A percentile compares a stretch with the other conserved stretches of the same genome.
phyloP scores from a whole-genome alignment of 2,329 filamentous ascomycete species.

The Sclerotinia borealis region DNA sequence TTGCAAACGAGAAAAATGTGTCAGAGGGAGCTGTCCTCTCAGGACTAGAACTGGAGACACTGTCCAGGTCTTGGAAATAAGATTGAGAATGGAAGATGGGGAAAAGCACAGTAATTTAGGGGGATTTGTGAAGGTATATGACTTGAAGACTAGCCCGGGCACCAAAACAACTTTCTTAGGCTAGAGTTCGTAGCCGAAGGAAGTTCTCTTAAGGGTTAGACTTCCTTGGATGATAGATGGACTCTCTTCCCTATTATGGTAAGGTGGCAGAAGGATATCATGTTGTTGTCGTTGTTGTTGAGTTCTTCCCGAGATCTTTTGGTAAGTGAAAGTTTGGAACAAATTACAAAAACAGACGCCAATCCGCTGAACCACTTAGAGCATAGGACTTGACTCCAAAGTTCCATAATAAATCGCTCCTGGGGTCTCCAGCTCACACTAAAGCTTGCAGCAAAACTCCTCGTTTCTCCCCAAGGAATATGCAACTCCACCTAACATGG shows the following conservation, averaged over 20 bases:
- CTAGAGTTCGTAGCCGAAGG: neutral
- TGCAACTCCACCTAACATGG: neutral
- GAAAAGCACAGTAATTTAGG: neutral
- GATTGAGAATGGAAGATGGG: neutral
- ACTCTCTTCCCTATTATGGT: conserved; percentile 1
- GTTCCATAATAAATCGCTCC: neutral
- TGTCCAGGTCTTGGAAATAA: neutral
- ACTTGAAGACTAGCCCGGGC: neutral
- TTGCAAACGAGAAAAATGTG: neutral
- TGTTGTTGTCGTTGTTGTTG: neutral
- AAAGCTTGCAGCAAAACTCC: neutral
- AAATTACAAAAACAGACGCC: neutral
- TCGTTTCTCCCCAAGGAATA: neutral
- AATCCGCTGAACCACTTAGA: neutral
- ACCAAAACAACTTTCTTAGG: neutral
- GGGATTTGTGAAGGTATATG: conserved; percentile 4
- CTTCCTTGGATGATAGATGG: neutral
- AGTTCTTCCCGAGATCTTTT: neutral
- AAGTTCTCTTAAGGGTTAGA: neutral
- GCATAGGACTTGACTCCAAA: neutral
- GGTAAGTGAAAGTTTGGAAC: neutral
- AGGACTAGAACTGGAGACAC: neutral
- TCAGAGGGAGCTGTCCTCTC: neutral
- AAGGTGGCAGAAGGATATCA: neutral
- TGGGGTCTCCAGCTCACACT: neutral